A percentile compares a stretch with the other conserved stretches of the same genome.
phyloP scores from a whole-genome alignment of 2,329 filamentous ascomycete species.

The Zelopaecilomyces penicillatus region DNA sequence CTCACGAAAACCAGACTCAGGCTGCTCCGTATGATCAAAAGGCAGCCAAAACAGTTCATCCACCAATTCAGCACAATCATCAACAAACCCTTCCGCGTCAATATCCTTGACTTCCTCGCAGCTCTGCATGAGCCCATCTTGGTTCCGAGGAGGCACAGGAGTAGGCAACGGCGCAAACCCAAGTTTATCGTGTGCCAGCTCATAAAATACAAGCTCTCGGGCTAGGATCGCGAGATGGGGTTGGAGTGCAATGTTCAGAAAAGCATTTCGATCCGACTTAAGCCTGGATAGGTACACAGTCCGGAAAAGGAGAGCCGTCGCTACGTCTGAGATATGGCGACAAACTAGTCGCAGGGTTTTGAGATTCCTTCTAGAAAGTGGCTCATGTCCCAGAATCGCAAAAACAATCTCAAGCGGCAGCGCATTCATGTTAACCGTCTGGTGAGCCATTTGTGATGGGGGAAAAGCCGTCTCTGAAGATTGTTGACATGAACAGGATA shows the following conservation, averaged over 20 bases:
- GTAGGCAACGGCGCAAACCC: not conserved
- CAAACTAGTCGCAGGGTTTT: not conserved
- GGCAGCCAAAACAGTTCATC: not conserved
- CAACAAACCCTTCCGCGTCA: not conserved
- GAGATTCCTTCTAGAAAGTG: not conserved
- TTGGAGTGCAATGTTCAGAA: not conserved
- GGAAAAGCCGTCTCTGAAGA: too few relatives aligned
- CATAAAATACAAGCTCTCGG: not conserved
- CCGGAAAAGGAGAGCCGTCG: not conserved
- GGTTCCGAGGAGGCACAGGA: not conserved
- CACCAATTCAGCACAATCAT: not conserved
- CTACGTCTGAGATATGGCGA: not conserved
- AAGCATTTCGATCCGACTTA: not conserved
- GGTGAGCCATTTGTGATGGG: too few relatives aligned
- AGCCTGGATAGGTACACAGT: not conserved
- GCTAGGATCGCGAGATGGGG: not conserved
- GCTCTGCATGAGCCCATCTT: not conserved
- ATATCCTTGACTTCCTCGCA: too few relatives aligned
- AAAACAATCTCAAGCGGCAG: too few relatives aligned
- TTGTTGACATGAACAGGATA: too few relatives aligned
- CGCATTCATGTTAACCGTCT: too few relatives aligned
- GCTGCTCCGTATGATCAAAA: not conserved
- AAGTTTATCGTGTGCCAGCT: not conserved
- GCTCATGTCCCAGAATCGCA: too few relatives aligned
- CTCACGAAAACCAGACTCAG: not conserved